Percentiles rank a stretch among this genome's conserved stretches.
These are phyloP conservation scores for Pichia phayaonensis DNA, from an alignment of 805 yeast genomes.

Conservation along the genomic window DNA sequence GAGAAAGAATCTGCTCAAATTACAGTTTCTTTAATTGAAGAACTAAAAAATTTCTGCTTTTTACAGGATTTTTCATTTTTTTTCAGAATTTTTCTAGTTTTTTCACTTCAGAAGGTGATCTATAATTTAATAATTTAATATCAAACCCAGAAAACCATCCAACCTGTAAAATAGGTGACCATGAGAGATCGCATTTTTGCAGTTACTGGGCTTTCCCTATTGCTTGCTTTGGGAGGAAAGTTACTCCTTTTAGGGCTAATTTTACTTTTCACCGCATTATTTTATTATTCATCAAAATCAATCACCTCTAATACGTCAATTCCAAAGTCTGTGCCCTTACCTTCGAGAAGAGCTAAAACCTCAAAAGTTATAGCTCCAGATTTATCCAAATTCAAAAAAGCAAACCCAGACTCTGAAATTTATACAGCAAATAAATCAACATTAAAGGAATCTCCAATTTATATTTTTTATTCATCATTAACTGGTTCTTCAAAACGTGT, in stretches of 20 bases:
- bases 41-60: background rate
- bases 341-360: background rate
- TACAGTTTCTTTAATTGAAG: no score
- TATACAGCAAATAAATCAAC: constrained; percentile 15
- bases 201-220: background rate
- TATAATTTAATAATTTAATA: no score
- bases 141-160: background rate
- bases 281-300: constrained; percentile 1
- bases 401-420: background rate
- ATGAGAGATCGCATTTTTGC: constrained; percentile 4
- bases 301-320: background rate
- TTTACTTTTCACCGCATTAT: background rate
- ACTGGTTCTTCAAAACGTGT: constrained; percentile 76
- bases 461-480: constrained; percentile 73
- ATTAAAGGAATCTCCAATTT: constrained; percentile 47
- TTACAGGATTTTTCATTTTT: background rate
- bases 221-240: constrained; percentile 5
- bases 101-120: background rate
- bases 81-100: background rate
- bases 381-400: background rate
- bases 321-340: background rate
- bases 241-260: background rate
- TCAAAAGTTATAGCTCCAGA: constrained; percentile 4
- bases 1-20: background rate
- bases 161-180: background rate